Base-by-base conservation (phyloP, 768 basidiomycete genomes). In the Kwoniella dejecticola region DNA sequence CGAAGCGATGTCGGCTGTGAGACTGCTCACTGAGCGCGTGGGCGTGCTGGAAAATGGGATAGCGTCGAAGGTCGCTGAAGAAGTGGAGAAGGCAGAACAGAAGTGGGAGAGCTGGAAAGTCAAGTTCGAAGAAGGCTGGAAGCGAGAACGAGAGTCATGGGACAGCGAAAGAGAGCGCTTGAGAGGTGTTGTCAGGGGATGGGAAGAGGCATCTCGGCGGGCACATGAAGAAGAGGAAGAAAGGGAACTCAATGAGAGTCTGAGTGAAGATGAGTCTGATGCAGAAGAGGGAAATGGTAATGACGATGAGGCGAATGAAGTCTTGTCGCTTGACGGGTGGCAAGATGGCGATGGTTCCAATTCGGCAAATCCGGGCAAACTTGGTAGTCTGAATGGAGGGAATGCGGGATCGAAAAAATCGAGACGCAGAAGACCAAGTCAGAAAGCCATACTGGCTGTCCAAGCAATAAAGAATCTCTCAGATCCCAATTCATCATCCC, bases 91-190 rank as follows among this genome's bases (percentile, higher is more conserved):
- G 40, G 72, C 72, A 2, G 79, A 79, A 19, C 79, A 81, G 36
- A 59, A 66, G 30, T 81, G 81, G 81, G 77, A 78, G 24, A 85
- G 87, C 41, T 93, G 90, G 89, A 88, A 88, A 76, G 86, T 85
- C 70, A 82, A 81, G 11, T 85, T 93, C 23, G 91, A 93, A 68
- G 88, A 87, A 8, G 85, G 87, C 50, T 93, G 90, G 90, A 84
- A 81, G 33, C 80, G 78, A 27, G 87, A 93, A 30, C 85, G 87
- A 68, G 87, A 90, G 66, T 88, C 89, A 57, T 96, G 91, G 91
- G 83, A 83, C 1, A 82, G 84, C 36, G 93, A 96, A 78, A 83
- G 91, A 3, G 88, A 88, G 62, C 82, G 90, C 19, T 82, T 96
- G 11, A 82, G 83, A 40, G 81, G 83, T 19, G 90, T 90, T 12